Percentiles rank a stretch among this genome's conserved stretches.
These are phyloP conservation scores for Diplodia intermedia DNA, from an alignment of 2,329 filamentous ascomycete species.

Conservation along the genomic window DNA sequence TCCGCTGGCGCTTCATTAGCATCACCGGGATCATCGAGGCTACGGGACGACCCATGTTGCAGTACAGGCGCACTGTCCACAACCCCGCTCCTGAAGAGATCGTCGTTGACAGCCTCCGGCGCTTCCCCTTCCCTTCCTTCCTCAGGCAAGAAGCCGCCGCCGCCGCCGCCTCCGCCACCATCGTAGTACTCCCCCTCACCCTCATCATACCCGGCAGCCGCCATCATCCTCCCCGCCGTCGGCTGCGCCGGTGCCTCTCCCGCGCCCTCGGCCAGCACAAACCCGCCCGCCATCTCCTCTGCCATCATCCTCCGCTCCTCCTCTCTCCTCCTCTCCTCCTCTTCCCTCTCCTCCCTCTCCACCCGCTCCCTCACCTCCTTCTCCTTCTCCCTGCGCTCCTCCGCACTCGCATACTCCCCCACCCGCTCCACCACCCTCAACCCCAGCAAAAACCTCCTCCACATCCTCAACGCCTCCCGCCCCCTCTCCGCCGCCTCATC, in stretches of 20 bases:
- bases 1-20: background rate
- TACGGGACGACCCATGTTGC: conserved; percentile 10
- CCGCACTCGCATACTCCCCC: conserved; percentile 58
- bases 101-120: background rate
- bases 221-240: conserved; percentile 31
- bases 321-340: conserved; percentile 31
- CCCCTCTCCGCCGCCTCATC: conserved; percentile 64
- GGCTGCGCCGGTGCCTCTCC: conserved; percentile 52
- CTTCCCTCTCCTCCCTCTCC: conserved; percentile 25
- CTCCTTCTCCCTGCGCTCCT: conserved; percentile 35
- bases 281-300: conserved; percentile 43
- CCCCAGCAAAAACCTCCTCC: conserved; percentile 67
- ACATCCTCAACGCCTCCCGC: conserved; percentile 59
- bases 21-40: conserved; percentile 16
- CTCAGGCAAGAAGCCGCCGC: conserved; percentile 38
- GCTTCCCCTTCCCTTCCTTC: conserved; percentile 36
- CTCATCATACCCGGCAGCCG: background rate
- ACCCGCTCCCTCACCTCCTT: conserved; percentile 37
- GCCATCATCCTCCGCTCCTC: background rate
- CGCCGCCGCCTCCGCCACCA: conserved; percentile 4
- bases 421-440: conserved; percentile 76
- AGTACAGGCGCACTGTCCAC: conserved; percentile 2
- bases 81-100: conserved; percentile 11
- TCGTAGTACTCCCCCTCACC: conserved; percentile 18
- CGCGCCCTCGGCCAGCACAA: conserved; percentile 58